These are phyloP conservation scores for Leccinum boreale DNA, from an alignment of 768 basidiomycete species.

Conservation along the genomic window DNA sequence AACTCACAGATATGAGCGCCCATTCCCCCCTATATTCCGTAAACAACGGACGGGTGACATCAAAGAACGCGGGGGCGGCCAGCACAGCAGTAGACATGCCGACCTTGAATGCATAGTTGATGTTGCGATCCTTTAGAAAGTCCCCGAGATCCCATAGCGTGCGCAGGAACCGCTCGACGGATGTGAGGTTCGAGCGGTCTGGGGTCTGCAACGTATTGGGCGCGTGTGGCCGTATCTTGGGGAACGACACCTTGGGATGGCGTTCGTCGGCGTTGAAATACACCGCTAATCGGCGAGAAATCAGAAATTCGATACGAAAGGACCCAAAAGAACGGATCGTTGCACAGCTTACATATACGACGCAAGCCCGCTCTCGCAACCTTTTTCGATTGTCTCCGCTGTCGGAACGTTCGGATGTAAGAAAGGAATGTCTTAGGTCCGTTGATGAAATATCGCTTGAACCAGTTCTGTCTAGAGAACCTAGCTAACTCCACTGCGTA, in stretches of 20 bases:
- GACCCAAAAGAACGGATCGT: background rate
- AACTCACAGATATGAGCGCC: slow-evolving; percentile 85
- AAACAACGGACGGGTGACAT: slow-evolving; percentile 72
- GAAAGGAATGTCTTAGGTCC: slow-evolving; percentile 25
- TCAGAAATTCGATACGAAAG: slow-evolving; percentile 9
- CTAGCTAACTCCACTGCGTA: slow-evolving; percentile 61
- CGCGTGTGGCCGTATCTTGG: slow-evolving; percentile 77
- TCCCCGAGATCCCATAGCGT: slow-evolving; percentile 69
- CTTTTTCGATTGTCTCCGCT: slow-evolving; percentile 14
- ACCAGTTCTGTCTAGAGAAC: slow-evolving; percentile 35
- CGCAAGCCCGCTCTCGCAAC: slow-evolving; percentile 22
- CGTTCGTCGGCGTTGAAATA: slow-evolving; percentile 51
- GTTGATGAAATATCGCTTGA: slow-evolving; percentile 34
- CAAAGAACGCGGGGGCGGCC: slow-evolving; percentile 86
- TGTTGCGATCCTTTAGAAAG: slow-evolving; percentile 64
- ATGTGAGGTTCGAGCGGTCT: slow-evolving; percentile 52
- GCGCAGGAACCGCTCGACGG: slow-evolving; percentile 62
- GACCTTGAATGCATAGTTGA: slow-evolving; percentile 86
- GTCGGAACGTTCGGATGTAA: slow-evolving; percentile 16
- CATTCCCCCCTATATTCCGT: slow-evolving; percentile 88
- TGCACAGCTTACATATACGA: slow-evolving; percentile 42
- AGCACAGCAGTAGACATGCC: slow-evolving; percentile 81
- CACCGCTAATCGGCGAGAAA: slow-evolving; percentile 33
- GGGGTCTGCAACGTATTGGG: slow-evolving; percentile 86
- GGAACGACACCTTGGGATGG: slow-evolving; percentile 64